Conservation (phyloP, 1,284 basidiomycete species). For the Ganoderma sp. region DNA sequence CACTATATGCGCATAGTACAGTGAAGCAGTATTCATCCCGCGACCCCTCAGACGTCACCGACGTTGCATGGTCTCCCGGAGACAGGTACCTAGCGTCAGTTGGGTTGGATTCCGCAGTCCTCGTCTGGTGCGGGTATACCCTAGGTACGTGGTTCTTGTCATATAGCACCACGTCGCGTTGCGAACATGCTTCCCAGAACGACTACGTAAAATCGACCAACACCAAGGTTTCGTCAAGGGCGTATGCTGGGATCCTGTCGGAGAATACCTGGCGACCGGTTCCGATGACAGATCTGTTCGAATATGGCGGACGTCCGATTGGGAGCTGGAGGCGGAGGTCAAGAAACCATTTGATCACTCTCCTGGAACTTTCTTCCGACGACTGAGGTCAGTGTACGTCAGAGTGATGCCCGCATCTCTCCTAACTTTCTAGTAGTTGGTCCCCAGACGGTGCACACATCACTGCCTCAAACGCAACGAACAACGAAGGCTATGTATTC, state of each 20-base stretch:
- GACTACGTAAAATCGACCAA: constrained; percentile 81
- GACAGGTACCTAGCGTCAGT: constrained; percentile 94
- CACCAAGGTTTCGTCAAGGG: constrained; percentile 99
- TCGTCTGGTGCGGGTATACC: constrained; percentile 92
- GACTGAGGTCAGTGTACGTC: constrained; percentile 70
- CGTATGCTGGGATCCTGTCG: constrained; percentile 97
- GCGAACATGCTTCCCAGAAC: constrained; percentile 50
- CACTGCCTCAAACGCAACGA: constrained; percentile 96
- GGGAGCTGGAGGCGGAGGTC: constrained; percentile 85
- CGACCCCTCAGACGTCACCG: constrained; percentile 81
- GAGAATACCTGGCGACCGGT: constrained; percentile 95
- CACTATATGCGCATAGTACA: too few species aligned
- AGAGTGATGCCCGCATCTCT: background rate
- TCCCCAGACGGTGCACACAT: constrained; percentile 99
- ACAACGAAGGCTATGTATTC: constrained; percentile 94
- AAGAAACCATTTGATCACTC: constrained; percentile 92
- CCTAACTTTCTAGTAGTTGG: constrained; percentile 67
- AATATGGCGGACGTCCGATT: constrained; percentile 95
- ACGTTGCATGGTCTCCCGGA: constrained; percentile 93
- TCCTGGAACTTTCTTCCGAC: constrained; percentile 94
- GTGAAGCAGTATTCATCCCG: background rate
- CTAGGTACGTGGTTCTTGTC: constrained; percentile 54
- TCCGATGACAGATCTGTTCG: constrained; percentile 97
- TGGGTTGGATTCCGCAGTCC: constrained; percentile 88
- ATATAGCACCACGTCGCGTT: background rate